Percentiles rank a stretch among this genome's conserved stretches.
Conservation (phyloP, 1,284 basidiomycete species). For the Ceratobasidium sp. region DNA sequence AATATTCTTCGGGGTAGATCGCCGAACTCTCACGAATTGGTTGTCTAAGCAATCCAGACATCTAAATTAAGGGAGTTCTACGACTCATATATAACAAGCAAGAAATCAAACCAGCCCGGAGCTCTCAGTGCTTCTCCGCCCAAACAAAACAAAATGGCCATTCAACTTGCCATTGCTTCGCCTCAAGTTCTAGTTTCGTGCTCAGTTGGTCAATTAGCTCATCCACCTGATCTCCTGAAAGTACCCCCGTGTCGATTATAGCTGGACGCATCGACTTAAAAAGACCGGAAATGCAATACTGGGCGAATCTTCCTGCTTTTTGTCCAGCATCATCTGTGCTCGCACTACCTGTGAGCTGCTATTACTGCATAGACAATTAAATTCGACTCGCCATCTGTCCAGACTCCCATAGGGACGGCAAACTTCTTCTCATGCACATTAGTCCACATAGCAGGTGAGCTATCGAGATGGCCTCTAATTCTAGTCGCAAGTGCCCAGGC, state of each 20-base stretch:
- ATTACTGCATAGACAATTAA: neutral
- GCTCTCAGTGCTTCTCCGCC: conserved; percentile 6
- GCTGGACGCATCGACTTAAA: conserved; percentile 2
- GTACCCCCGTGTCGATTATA: conserved; percentile 3
- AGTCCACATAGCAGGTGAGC: conserved; percentile 21
- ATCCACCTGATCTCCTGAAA: conserved; percentile 22
- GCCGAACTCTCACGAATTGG: neutral
- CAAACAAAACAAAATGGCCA: conserved; percentile 30
- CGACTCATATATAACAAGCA: neutral
- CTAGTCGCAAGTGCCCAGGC: conserved; percentile 16
- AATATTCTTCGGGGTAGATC: no score
- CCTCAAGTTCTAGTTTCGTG: neutral
- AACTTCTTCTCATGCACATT: conserved; percentile 12
- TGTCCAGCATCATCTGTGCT: conserved; percentile 16
- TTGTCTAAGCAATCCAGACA: neutral
- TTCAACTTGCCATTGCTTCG: conserved; percentile 19
- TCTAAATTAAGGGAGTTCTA: neutral
- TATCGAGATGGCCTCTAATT: conserved; percentile 10
- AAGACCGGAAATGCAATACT: conserved; percentile 5
- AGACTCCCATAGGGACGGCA: conserved; percentile 25
- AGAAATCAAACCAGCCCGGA: neutral
- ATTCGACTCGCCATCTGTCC: conserved; percentile 10
- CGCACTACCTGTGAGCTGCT: neutral
- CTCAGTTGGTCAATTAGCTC: neutral
- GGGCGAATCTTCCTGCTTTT: conserved; percentile 18